Evolutionary conservation across 306 rosid species (phyloP).

Genomic region (Sindora glabra): DNA sequence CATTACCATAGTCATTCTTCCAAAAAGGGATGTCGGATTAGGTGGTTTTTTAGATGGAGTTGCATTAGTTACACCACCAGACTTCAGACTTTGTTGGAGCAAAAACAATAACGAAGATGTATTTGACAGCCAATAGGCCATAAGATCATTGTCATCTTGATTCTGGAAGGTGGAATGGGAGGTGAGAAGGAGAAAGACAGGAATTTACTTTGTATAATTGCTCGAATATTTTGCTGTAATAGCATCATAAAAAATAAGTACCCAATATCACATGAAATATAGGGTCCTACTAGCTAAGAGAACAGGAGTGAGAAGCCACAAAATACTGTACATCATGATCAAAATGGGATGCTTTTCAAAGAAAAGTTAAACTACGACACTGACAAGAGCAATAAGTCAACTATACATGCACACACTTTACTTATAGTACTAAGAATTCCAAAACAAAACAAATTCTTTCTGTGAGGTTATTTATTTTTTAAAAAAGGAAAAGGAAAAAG

Average conservation of each 20-base stretch:
- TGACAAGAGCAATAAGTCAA: too few species aligned
- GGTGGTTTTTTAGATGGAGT: conserved; percentile 67
- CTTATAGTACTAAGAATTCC: too few species aligned
- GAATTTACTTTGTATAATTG: not conserved
- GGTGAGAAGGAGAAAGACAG: conserved; percentile 12
- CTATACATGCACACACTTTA: too few species aligned
- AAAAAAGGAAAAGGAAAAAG: too few species aligned
- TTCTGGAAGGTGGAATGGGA: conserved; percentile 43
- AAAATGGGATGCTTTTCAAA: not conserved
- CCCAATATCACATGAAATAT: not conserved
- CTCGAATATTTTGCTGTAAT: not conserved
- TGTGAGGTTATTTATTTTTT: too few species aligned
- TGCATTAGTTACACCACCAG: conserved; percentile 48
- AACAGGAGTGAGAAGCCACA: conserved; percentile 11
- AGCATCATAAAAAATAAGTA: not conserved
- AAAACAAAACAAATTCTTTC: too few species aligned
- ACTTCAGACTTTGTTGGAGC: conserved; percentile 83
- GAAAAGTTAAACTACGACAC: too few species aligned
- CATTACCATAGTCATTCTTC: conserved; percentile 95
- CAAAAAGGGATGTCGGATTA: conserved; percentile 84
- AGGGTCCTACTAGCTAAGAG: conserved; percentile 7
- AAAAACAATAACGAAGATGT: conserved; percentile 82
- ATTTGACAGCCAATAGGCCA: conserved; percentile 98
- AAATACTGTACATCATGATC: not conserved
- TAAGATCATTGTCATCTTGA: conserved; percentile 88